phyloP scores from a whole-genome alignment of 1,284 basidiomycete genomes.

The Leccinum subrobustum region DNA sequence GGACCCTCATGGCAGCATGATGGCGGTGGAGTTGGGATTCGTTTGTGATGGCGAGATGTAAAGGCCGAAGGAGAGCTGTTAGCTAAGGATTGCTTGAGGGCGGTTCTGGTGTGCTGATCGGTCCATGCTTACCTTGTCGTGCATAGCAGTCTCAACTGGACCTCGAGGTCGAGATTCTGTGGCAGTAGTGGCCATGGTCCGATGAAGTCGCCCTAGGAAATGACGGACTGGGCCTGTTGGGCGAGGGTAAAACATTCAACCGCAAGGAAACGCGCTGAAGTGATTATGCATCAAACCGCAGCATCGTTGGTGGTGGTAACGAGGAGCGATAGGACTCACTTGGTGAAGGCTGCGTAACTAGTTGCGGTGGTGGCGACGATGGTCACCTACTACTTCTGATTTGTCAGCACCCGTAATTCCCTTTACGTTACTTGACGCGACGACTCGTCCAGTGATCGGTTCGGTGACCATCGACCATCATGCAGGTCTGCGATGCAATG shows the following conservation, averaged over 20 bases:
- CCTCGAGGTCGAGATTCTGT: slow-evolving; percentile 31
- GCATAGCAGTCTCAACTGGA: slow-evolving; percentile 47
- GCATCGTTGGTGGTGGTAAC: slow-evolving; percentile 13
- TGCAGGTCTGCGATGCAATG: slow-evolving; percentile 11
- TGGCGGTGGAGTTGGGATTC: slow-evolving; percentile 78
- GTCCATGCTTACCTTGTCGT: slow-evolving; percentile 49
- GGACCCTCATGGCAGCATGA: slow-evolving; percentile 70
- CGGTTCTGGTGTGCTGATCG: slow-evolving; percentile 23
- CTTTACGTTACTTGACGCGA: neutral
- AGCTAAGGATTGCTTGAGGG: slow-evolving; percentile 44
- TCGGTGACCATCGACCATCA: slow-evolving; percentile 12
- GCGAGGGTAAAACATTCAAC: slow-evolving; percentile 28
- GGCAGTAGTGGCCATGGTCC: slow-evolving; percentile 30
- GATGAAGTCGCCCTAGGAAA: slow-evolving; percentile 21
- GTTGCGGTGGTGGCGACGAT: neutral
- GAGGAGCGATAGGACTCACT: slow-evolving; percentile 13
- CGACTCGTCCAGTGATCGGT: neutral
- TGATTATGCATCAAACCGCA: slow-evolving; percentile 22
- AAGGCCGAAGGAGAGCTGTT: slow-evolving; percentile 53
- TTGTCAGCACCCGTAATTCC: slow-evolving; percentile 19
- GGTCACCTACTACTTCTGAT: slow-evolving; percentile 2
- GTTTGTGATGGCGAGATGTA: slow-evolving; percentile 61
- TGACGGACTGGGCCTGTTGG: slow-evolving; percentile 21
- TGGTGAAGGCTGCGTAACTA: slow-evolving; percentile 1
- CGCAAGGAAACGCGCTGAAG: slow-evolving; percentile 13